Conservation (phyloP, 2,329 filamentous ascomycete species). For the Boeremia exigua region DNA sequence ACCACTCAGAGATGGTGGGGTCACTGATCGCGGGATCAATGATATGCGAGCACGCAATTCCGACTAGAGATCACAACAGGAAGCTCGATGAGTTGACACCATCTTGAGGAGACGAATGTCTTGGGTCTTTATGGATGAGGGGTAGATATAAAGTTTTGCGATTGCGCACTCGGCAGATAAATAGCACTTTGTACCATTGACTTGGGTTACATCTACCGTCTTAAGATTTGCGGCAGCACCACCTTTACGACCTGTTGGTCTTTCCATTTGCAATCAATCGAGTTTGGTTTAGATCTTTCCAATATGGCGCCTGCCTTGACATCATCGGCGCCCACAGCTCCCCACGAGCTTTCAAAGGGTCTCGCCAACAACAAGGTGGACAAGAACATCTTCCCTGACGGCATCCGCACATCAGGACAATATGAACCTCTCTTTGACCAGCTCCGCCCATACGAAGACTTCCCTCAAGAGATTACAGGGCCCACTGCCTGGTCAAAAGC, state of each 20-base stretch:
- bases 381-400: constrained; percentile 65
- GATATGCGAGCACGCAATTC: constrained; percentile 40
- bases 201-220: neutral
- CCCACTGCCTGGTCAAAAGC: constrained; percentile 74
- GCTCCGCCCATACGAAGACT: constrained; percentile 71
- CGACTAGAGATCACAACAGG: constrained; percentile 36
- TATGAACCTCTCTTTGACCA: constrained; percentile 70
- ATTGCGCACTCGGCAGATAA: neutral
- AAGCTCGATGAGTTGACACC: constrained; percentile 22
- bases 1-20: constrained; percentile 11
- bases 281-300: neutral
- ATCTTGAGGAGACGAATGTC: constrained; percentile 18
- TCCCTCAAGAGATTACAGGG: constrained; percentile 73
- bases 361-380: constrained; percentile 45
- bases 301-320: constrained; percentile 52
- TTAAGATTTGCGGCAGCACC: neutral
- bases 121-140: constrained; percentile 21
- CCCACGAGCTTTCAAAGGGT: constrained; percentile 44
- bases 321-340: constrained; percentile 42
- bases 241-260: neutral
- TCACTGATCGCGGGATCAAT: constrained; percentile 18
- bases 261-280: neutral
- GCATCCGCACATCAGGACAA: constrained; percentile 73
- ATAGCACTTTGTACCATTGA: constrained; percentile 4
- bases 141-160: constrained; percentile 22